Base-by-base conservation (phyloP, 345 rosid species). In the Stellera chamaejasme region DNA sequence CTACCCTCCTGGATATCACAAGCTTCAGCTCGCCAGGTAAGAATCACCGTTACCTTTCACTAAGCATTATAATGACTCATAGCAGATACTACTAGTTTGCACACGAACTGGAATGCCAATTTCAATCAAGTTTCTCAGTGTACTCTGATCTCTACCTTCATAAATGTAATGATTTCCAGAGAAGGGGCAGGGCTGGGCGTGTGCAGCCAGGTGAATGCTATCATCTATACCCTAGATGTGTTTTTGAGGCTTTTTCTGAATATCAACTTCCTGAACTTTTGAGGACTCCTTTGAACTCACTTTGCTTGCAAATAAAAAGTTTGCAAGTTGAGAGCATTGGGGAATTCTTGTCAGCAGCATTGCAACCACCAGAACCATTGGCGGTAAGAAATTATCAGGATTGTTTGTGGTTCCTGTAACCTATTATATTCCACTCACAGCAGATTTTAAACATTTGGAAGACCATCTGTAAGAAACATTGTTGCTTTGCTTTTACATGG, bases 191-290 rank as follows among this genome's bases (percentile, higher is more conserved):
- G 73, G 99, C 97, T 63, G 99, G 99, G 59, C 97, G 97, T 62
- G 88, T 93, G 54, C 88, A 81, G 71, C 84, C 96, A 36, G 97
- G 99, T 2, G 95, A 84, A 75, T 89, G 99, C 67, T 93, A 87
- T 71, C 99, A 93, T 68, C 72, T 93, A 2, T 93, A 93, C 60
- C 99, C 99, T 15, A 75, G 73, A 67, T 87, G 96, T 52, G 90
- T 87, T 54, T 93, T 84, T 72, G 97, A 87, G 45, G 96, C 99
- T 62, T 93, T 93, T 74, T 74, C 96, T 36, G 96, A 93, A 61
- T 89, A 89, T 80, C 97, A 93, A 75, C 97, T 93, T 72, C 99
- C 97, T 10, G 99, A 93, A 62, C 97, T 93, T 70, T 66, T 93
- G 81, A 82, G 99, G 72, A 93, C 97, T 79, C 99, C 99, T 43